Percentiles rank a stretch among this genome's conserved stretches.
phyloP scores from a whole-genome alignment of 495 filamentous ascomycete species.

The Coniosporium apollinis region DNA sequence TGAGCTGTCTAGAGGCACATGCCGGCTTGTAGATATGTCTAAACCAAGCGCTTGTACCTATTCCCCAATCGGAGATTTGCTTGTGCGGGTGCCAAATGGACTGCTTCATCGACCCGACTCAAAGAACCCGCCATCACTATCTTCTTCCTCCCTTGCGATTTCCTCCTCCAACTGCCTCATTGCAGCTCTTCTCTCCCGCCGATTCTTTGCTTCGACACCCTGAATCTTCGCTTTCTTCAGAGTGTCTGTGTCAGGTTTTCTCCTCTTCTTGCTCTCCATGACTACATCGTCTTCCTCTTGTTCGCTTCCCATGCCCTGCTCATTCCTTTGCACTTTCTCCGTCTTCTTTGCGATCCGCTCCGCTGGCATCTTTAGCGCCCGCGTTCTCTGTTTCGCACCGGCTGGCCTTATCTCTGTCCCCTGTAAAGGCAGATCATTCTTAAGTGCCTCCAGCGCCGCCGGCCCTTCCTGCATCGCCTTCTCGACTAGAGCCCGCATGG shows the following conservation, averaged over 20 bases:
- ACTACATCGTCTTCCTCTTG: too few relatives aligned
- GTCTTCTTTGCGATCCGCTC: slow-evolving; percentile 6
- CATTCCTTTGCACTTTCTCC: slow-evolving; percentile 4
- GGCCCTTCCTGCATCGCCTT: slow-evolving; percentile 44
- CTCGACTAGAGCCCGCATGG: slow-evolving; percentile 56
- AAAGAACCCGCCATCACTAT: slow-evolving; percentile 43
- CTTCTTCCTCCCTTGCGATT: slow-evolving; percentile 26
- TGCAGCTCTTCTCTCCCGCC: slow-evolving; percentile 4
- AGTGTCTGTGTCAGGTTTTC: neutral
- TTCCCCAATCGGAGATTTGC: too few relatives aligned
- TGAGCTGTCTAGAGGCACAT: too few relatives aligned
- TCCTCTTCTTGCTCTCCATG: too few relatives aligned
- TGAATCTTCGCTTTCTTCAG: slow-evolving; percentile 1
- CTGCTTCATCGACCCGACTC: slow-evolving; percentile 8
- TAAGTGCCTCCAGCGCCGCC: slow-evolving; percentile 27
- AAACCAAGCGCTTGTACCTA: too few relatives aligned
- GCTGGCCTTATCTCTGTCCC: neutral
- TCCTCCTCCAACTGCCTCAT: slow-evolving; percentile 1
- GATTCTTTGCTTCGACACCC: neutral
- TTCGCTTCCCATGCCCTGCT: slow-evolving; percentile 3
- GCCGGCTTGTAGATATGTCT: too few relatives aligned
- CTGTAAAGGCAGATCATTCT: slow-evolving; percentile 21
- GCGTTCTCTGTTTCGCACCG: slow-evolving; percentile 1
- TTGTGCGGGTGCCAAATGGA: too few relatives aligned
- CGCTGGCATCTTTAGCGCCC: slow-evolving; percentile 2